A percentile compares a stretch with the other conserved stretches of the same genome.
phyloP scores from a whole-genome alignment of 768 basidiomycete species.

The Leccinum subgranulosum region DNA sequence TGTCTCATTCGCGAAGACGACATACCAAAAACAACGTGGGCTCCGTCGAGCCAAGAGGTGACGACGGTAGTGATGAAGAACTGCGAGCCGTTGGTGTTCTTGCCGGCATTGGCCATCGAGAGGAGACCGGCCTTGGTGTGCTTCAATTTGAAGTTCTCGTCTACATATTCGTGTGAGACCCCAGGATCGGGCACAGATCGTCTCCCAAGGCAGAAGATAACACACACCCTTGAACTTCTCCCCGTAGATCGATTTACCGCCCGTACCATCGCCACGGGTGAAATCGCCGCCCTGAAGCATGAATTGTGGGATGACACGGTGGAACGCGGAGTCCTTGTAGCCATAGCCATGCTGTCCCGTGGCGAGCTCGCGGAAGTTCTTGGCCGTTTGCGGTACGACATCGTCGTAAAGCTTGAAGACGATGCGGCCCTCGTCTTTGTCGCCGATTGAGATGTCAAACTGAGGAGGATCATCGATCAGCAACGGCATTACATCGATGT shows the following conservation, averaged over 20 bases:
- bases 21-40: conserved; percentile 17
- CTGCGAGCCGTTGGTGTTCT: conserved; percentile 84
- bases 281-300: conserved; percentile 95
- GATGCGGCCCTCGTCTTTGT: conserved; percentile 49
- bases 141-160: conserved; percentile 81
- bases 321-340: conserved; percentile 68
- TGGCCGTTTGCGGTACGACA: conserved; percentile 67
- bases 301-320: conserved; percentile 80
- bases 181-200: neutral
- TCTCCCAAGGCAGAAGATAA: neutral
- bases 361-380: conserved; percentile 87
- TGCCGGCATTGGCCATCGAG: conserved; percentile 80
- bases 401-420: conserved; percentile 86
- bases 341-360: conserved; percentile 74
- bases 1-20: neutral
- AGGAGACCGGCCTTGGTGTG: conserved; percentile 69
- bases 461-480: conserved; percentile 21
- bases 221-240: conserved; percentile 57
- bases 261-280: conserved; percentile 63
- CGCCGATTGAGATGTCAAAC: conserved; percentile 67
- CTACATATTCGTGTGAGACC: conserved; percentile 36
- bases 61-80: conserved; percentile 89
- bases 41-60: conserved; percentile 34
- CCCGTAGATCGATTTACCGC: conserved; percentile 80
- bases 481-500: neutral